Base-by-base conservation (phyloP, 768 basidiomycete species). In the Antrodiella citrinella region DNA sequence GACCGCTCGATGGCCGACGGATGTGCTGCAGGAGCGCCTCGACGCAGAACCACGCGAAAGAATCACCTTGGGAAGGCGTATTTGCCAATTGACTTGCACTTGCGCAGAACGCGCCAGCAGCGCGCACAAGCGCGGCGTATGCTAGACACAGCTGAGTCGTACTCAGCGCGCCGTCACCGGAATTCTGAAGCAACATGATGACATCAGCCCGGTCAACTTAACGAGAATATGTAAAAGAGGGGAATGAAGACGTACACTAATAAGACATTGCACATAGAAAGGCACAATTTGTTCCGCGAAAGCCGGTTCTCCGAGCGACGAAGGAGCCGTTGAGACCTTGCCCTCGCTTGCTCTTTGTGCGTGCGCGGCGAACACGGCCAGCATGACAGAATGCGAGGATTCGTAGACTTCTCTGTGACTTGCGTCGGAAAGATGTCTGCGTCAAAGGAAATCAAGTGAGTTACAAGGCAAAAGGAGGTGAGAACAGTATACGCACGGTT, bases 321-420 rank as follows among this genome's bases (percentile, higher is more conserved):
- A 15, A 7, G 30, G 15, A 15, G 15, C 15, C 30, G 30, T 19
- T 18, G 7, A 7, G 18, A 19, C 41, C 19, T 22, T 18, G 7
- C 41, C 41, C 19, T 62, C 50, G 5, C 48, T 54, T 21, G 57
- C 44, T 18, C 62, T 66, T 53, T 77, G 73, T 0, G 80, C 77
- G 57, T 77, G 73, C 23, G 79, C 72, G 9, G 84, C 76, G 59
- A 91, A 84, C 38, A 90, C 71, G 3, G 90, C 75, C 12, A 94
- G 70, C 26, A 93, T 67, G 22, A 88, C 86, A 7, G 91, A 92
- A 62, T 93, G 91, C 1, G 90, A 81, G 0, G 88, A 85, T 63
- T 94, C 91, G 57, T 81, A 93, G n/a, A 80, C 80, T 55, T 91
- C 86, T 26, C 85, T 80, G 55, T 87, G 72, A 12, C 49, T 50